These are phyloP conservation scores for Phoma sp. DNA, from an alignment of 2,329 filamentous ascomycete genomes.

Conservation along the genomic window DNA sequence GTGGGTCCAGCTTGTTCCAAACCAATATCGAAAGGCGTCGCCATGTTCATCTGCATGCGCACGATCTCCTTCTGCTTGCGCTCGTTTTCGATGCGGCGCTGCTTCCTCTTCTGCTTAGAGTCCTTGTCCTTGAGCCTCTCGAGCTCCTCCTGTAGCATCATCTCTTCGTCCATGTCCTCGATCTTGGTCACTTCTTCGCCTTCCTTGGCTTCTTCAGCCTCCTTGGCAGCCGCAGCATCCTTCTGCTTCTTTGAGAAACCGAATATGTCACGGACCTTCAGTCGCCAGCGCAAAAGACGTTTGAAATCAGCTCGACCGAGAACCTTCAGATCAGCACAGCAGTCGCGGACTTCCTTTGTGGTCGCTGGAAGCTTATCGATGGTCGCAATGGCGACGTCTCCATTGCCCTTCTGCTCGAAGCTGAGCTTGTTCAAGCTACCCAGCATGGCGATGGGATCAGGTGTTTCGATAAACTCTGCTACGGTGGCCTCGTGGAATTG, in stretches of 20 bases:
- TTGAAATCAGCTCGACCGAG: constrained; percentile 95
- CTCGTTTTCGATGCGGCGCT: constrained; percentile 88
- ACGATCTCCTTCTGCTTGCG: constrained; percentile 92
- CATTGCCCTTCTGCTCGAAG: constrained; percentile 78
- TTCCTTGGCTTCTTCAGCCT: constrained; percentile 50
- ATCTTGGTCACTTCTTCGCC: constrained; percentile 78
- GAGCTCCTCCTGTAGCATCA: constrained; percentile 87
- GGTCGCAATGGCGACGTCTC: constrained; percentile 83
- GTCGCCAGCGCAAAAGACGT: constrained; percentile 83
- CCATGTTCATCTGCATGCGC: constrained; percentile 98
- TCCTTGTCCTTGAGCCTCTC: constrained; percentile 83
- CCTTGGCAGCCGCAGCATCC: constrained; percentile 52
- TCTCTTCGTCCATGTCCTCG: constrained; percentile 91
- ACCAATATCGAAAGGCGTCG: constrained; percentile 92
- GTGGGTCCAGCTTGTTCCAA: constrained; percentile 82
- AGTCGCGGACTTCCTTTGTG: constrained; percentile 66
- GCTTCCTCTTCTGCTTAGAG: constrained; percentile 76
- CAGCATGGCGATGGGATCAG: constrained; percentile 90
- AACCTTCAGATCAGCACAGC: constrained; percentile 76
- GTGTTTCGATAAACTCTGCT: constrained; percentile 92
- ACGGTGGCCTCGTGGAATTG: constrained; percentile 89
- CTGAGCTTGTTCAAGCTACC: constrained; percentile 83
- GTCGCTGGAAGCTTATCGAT: constrained; percentile 77
- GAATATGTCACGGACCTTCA: constrained; percentile 89
- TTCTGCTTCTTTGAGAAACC: constrained; percentile 81